Conservation (phyloP, 768 basidiomycete species). For the Sarcodon aspratus region DNA sequence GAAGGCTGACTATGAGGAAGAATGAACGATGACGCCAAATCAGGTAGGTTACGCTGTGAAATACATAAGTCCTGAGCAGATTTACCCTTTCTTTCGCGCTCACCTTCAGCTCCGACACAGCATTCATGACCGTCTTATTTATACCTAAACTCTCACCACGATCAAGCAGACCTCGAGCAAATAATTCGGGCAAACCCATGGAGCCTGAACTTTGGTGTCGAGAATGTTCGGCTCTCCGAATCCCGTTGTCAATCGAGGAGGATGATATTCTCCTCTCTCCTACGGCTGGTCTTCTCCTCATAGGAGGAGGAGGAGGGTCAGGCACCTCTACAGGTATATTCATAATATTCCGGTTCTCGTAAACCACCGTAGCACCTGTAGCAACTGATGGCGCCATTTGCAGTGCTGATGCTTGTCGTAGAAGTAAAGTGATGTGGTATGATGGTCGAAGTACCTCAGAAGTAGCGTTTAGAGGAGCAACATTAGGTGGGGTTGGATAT, state of each 20-base stretch:
- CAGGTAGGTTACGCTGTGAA: slow-evolving; percentile 72
- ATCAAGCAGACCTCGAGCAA: slow-evolving; percentile 64
- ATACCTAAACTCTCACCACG: slow-evolving; percentile 73
- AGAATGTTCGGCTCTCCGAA: background rate
- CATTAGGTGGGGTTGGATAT: slow-evolving; percentile 53
- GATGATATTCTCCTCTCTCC: slow-evolving; percentile 19
- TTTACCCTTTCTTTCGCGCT: slow-evolving; percentile 10
- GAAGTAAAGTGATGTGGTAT: slow-evolving; percentile 56
- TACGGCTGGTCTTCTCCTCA: slow-evolving; percentile 24
- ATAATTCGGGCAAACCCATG: slow-evolving; percentile 56
- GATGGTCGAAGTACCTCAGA: background rate
- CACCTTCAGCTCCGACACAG: slow-evolving; percentile 69
- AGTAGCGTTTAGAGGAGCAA: slow-evolving; percentile 1
- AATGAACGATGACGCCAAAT: slow-evolving; percentile 57
- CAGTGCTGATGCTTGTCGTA: slow-evolving; percentile 76
- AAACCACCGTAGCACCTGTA: slow-evolving; percentile 64
- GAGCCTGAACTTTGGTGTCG: slow-evolving; percentile 14
- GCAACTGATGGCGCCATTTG: slow-evolving; percentile 64
- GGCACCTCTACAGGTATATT: slow-evolving; percentile 63
- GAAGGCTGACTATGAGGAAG: slow-evolving; percentile 24
- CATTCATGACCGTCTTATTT: slow-evolving; percentile 73
- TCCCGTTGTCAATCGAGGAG: background rate
- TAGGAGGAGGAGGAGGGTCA: slow-evolving; percentile 25
- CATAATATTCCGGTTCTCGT: slow-evolving; percentile 75
- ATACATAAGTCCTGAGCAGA: slow-evolving; percentile 4